Base-by-base conservation (phyloP, 169 alveolate species). In the Eimeria maxima region DNA sequence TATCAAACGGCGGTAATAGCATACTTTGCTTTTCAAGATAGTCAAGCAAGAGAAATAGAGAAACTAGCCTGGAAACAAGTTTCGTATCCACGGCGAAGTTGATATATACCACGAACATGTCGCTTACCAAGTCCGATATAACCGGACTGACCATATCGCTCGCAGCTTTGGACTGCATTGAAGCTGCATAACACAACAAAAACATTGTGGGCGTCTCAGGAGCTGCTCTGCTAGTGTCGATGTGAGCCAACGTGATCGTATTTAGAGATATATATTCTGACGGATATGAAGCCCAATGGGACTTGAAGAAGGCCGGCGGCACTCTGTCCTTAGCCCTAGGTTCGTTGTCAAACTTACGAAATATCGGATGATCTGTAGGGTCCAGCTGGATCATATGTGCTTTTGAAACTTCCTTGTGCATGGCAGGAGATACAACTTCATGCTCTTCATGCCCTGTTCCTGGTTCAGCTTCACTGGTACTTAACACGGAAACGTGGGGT, bases 1-100 rank as follows among this genome's bases (percentile, higher is more conserved):
- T n/a, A 44, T 47, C 33, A 45, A 42, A n/a, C 6, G 65, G 63
- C 67, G 86, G 8, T n/a, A 18, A 22, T 14, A 45, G 65, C 83
- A 44, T 92, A 92, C 95, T 83, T 78, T 80, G 88, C n/a, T 78
- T 92, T 45, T 92, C 95, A 57, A 92, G 65, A 38, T 74, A 73
- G 44, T 92, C 95, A 47, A 92, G 84, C 27, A 83, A 55, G 69
- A 92, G 92, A 42, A 92, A 92, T 53, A 92, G 95, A 18, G 95
- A 78, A 80, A 76, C 88, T 20, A 92, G 90, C 91, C 95, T 63
- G 47, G 91, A 83, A 38, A 74, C 92, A 18, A 92, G 47, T 44
- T 65, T 38, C 33, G 71, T 60, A 16, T 92, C 95, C 83, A 78
- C 53, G 53, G 91, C 95, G 83, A 74, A 78, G 84, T 92, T 92